phyloP scores from a whole-genome alignment of 2,329 filamentous ascomycete species.

The Cladosporium oxysporum region DNA sequence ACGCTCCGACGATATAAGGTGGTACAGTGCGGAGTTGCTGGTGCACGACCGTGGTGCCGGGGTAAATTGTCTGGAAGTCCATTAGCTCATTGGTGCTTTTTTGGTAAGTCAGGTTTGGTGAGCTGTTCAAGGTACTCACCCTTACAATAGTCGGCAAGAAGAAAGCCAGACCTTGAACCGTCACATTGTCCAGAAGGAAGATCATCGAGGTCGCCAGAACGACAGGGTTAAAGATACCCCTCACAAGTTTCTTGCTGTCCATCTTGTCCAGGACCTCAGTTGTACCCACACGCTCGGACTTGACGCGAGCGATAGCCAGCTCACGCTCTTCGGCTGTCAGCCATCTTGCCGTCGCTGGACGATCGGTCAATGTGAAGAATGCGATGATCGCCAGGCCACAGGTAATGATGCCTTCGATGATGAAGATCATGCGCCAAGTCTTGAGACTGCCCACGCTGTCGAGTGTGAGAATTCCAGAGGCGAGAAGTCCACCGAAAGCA shows the following conservation, averaged over 20 bases:
- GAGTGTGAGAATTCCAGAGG: conserved; percentile 62
- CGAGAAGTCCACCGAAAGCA: conserved; percentile 69
- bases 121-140: background rate
- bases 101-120: background rate
- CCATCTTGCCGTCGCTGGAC: conserved; percentile 68
- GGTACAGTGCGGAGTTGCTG: conserved; percentile 72
- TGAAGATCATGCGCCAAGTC: conserved; percentile 71
- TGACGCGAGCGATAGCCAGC: conserved; percentile 66
- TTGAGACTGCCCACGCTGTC: conserved; percentile 58
- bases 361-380: conserved; percentile 67
- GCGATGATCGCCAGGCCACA: conserved; percentile 58
- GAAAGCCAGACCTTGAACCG: conserved; percentile 70
- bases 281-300: conserved; percentile 65
- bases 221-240: conserved; percentile 66
- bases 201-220: conserved; percentile 59
- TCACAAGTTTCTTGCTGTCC: conserved; percentile 59
- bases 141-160: conserved; percentile 70
- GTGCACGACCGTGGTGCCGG: conserved; percentile 52
- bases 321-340: conserved; percentile 66
- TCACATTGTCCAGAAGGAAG: conserved; percentile 68
- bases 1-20: conserved; percentile 67
- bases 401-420: conserved; percentile 69
- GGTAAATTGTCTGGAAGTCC: conserved; percentile 59
- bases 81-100: background rate
- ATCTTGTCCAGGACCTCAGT: conserved; percentile 66